Conservation (phyloP, 176 grass and related monocot species). For the Paspalum notatum region DNA sequence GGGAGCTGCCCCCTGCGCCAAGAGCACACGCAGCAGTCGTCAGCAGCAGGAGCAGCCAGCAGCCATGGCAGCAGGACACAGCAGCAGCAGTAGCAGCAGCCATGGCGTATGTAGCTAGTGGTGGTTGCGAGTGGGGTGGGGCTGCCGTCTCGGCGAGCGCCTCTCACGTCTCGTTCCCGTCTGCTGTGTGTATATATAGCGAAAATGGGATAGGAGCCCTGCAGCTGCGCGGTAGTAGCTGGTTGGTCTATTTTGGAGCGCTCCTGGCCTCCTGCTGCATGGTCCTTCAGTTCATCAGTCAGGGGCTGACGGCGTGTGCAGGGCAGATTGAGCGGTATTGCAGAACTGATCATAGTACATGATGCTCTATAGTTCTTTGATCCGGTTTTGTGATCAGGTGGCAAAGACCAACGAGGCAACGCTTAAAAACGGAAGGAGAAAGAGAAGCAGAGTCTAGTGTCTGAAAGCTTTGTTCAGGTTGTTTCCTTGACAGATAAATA, state of each 20-base stretch:
- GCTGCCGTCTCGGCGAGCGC: not conserved
- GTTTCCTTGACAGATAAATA: not conserved
- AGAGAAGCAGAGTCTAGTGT: too few species aligned
- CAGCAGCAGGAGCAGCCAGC: not conserved
- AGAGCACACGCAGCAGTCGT: not conserved
- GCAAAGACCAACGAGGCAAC: too few species aligned
- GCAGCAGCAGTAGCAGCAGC: slow-evolving; percentile 21
- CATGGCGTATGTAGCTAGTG: not conserved
- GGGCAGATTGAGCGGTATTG: not conserved
- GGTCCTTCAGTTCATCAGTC: not conserved
- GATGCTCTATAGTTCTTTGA: not conserved
- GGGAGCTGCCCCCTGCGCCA: slow-evolving; percentile 13
- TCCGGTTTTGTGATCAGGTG: not conserved
- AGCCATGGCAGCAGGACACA: slow-evolving; percentile 3
- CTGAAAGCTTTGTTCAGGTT: not conserved
- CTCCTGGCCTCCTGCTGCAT: not conserved
- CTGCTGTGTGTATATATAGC: slow-evolving; percentile 26
- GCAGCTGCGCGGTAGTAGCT: not conserved
- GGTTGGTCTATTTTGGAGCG: not conserved
- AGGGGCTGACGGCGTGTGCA: not conserved
- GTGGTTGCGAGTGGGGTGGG: not conserved
- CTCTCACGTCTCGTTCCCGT: not conserved
- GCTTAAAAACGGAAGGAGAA: too few species aligned
- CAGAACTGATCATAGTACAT: not conserved
- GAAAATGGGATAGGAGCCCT: not conserved